phyloP scores from a whole-genome alignment of 192 early-diverging fungal genomes.

The Backusella liffmaniae region DNA sequence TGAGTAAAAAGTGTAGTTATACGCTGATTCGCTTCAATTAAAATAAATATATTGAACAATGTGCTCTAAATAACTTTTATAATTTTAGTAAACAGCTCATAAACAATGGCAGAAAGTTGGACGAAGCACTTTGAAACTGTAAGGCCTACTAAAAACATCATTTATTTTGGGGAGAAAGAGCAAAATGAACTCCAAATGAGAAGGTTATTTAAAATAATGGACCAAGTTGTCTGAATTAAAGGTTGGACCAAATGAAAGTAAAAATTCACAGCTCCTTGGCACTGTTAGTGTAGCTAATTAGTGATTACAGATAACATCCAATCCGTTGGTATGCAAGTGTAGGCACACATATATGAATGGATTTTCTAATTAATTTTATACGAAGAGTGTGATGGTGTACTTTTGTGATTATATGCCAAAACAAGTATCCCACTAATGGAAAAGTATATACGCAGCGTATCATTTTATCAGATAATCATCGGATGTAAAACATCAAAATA shows the following conservation, averaged over 20 bases:
- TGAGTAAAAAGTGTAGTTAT: background rate
- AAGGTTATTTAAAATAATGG: background rate
- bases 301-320: background rate
- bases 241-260: background rate
- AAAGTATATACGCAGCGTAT: background rate
- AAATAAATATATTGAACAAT: background rate
- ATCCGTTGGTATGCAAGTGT: background rate
- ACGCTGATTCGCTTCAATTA: background rate
- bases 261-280: background rate
- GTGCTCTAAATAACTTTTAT: background rate
- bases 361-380: background rate
- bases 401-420: background rate
- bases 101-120: background rate
- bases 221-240: background rate
- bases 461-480: background rate
- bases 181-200: background rate
- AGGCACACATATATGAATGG: background rate
- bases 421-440: background rate
- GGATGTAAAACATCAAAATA: background rate
- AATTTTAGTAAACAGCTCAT: background rate
- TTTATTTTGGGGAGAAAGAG: background rate
- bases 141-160: background rate
- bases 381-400: background rate
- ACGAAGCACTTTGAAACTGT: background rate
- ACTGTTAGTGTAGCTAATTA: background rate